phyloP scores from a whole-genome alignment of 768 basidiomycete species.

The Amyloporia xantha region DNA sequence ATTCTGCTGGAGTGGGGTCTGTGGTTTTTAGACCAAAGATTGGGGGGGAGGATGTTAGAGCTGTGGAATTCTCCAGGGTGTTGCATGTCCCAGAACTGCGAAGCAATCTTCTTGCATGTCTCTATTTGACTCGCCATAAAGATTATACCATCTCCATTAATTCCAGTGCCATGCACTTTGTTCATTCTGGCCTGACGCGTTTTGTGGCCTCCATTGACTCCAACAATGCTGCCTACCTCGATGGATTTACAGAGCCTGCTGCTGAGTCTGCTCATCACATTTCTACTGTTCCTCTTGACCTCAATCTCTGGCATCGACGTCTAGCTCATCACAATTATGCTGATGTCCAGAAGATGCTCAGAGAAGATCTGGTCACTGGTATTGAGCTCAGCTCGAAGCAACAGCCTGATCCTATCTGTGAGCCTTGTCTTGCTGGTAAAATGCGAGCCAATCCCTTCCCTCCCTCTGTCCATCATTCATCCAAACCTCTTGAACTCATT shows the following conservation, averaged over 20 bases:
- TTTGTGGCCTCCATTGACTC: too few species aligned
- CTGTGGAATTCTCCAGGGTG: not conserved
- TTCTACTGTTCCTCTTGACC: conserved; percentile 1
- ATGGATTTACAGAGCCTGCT: conserved; percentile 3
- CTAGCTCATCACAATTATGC: conserved; percentile 16
- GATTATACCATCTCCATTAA: conserved; percentile 8
- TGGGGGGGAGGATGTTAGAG: not conserved
- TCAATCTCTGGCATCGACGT: conserved; percentile 19
- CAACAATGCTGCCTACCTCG: not conserved
- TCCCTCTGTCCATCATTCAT: conserved; percentile 7
- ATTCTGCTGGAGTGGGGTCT: not conserved
- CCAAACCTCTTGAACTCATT: conserved; percentile 13
- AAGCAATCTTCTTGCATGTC: conserved; percentile 10
- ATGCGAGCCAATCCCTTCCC: conserved; percentile 18
- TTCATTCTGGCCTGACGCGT: not conserved
- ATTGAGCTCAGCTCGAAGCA: conserved; percentile 7
- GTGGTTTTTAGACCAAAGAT: not conserved
- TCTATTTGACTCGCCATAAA: conserved; percentile 21
- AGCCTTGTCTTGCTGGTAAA: conserved; percentile 18
- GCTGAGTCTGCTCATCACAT: not conserved
- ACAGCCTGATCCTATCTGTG: conserved; percentile 16
- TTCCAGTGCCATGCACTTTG: conserved; percentile 7
- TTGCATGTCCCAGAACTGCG: not conserved
- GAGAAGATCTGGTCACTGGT: conserved; percentile 12
- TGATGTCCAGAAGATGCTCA: conserved; percentile 5